A percentile compares a stretch with the other conserved stretches of the same genome.
Conservation (phyloP, 352 stramenopile genomes). For the Pythium graminicola region DNA sequence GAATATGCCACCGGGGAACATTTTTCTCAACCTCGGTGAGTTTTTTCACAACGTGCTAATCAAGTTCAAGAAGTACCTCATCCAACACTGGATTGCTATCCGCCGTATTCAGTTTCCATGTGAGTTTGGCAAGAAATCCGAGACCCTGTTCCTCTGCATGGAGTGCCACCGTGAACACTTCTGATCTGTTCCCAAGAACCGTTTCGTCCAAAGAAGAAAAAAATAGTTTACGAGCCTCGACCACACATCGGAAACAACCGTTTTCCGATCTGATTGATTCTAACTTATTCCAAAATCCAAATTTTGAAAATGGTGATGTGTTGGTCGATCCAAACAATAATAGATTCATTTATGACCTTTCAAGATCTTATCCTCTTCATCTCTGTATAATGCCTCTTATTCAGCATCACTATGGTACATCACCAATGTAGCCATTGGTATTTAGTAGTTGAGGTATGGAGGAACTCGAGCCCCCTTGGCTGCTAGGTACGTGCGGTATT, state of each 20-base stretch:
- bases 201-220: not conserved
- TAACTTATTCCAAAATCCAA: constrained; percentile 21
- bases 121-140: constrained; percentile 77
- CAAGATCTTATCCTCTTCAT: constrained; percentile 6
- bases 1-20: constrained; percentile 35
- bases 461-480: constrained; percentile 32
- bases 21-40: constrained; percentile 48
- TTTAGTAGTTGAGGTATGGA: constrained; percentile 27
- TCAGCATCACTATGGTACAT: too few species aligned
- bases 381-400: constrained; percentile 12
- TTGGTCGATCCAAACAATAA: constrained; percentile 1
- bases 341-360: too few species aligned
- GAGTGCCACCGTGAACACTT: constrained; percentile 77
- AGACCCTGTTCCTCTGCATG: constrained; percentile 74
- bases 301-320: not conserved
- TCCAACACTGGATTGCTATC: constrained; percentile 43
- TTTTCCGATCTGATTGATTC: constrained; percentile 11
- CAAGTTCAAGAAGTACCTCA: constrained; percentile 68
- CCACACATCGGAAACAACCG: too few species aligned
- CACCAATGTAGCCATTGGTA: constrained; percentile 13
- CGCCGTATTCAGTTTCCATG: constrained; percentile 63
- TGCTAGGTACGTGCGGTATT: constrained; percentile 46
- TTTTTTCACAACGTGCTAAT: constrained; percentile 58
- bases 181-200: constrained; percentile 19
- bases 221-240: not conserved